Percentiles rank a stretch among this genome's conserved stretches.
These are phyloP conservation scores for Quercus ilex DNA, from an alignment of 306 rosid species.

Conservation along the genomic window DNA sequence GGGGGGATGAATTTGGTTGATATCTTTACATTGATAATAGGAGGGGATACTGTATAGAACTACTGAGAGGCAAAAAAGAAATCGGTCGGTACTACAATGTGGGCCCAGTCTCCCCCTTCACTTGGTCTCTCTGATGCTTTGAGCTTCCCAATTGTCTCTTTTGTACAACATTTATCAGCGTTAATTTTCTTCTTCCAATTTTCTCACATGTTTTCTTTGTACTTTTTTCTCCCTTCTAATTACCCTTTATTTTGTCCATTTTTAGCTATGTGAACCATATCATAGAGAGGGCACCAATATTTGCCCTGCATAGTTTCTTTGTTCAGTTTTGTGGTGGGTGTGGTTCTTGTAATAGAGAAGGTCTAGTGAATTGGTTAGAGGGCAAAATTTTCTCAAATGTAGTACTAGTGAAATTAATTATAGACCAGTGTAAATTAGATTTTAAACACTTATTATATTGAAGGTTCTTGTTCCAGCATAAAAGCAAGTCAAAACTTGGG, in stretches of 20 bases:
- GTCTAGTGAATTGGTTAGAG: constrained; percentile 22
- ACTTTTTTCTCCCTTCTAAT: neutral
- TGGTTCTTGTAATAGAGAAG: constrained; percentile 22
- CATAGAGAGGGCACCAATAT: constrained; percentile 39
- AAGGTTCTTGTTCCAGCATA: neutral
- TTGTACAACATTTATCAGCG: constrained; percentile 50
- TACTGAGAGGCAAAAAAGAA: constrained; percentile 30
- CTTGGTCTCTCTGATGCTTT: constrained; percentile 36
- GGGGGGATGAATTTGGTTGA: constrained; percentile 33
- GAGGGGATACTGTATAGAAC: constrained; percentile 60
- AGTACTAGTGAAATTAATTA: constrained; percentile 19
- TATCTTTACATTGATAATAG: constrained; percentile 33
- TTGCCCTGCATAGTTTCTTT: constrained; percentile 33
- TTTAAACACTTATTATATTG: neutral
- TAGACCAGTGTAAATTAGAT: constrained; percentile 41
- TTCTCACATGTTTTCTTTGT: constrained; percentile 21
- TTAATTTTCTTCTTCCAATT: constrained; percentile 42
- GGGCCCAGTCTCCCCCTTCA: constrained; percentile 29
- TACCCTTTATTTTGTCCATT: constrained; percentile 7
- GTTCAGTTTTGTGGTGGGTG: constrained; percentile 23
- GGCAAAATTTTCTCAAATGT: constrained; percentile 39
- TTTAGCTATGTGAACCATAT: constrained; percentile 29
- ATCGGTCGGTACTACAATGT: constrained; percentile 32
- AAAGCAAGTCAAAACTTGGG: neutral
- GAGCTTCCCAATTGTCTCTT: constrained; percentile 46